Evolutionary conservation across 2,329 filamentous ascomycete species (phyloP), one percentile per base, ranked within the genome.

Genomic region (Penicillium sclerotiorum): DNA sequence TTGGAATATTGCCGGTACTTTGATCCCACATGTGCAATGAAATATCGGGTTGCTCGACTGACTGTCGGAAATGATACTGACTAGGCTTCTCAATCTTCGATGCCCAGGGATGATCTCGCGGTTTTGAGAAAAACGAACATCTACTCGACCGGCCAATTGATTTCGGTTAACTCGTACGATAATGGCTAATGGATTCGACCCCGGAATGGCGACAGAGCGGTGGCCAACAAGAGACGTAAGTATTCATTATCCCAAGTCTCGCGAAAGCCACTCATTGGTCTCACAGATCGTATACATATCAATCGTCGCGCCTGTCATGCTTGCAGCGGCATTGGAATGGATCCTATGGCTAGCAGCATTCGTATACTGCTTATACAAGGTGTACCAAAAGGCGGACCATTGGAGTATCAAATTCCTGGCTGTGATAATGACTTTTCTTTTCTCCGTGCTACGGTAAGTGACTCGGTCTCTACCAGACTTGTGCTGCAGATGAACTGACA

Each of bases 271-370:
- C 17, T 46, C 15, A 46, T 18, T 2, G 9, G 17, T 32, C 22
- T 46, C 48, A 22, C 25, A 97, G 90, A 91, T 96, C 61, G 77
- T 93, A 49, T 96, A 95, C 68, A 87, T 92, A 8, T 77, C 85
- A 48, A 87, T 96, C 58, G 81, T 96, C 28, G 89, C 89, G 15
- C 72, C 87, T 6, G 78, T 96, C 42, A 90, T 96, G 85, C 63
- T 94, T 20, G 89, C 88, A 51, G 93, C 93, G 2, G 79, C 91
- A 23, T 77, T 97, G 8, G 93, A 97, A 74, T 97, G 94, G 91
- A 85, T 96, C 53, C 81, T 97, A 12, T 96, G 92, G 90, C 80
- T 97, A 33, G 85, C 88, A n/a, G 91, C 93, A 3, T 97, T 97
- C 67, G 68, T 94, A 55, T 97, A 96, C 73, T 97, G 93, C 67